A percentile compares a stretch with the other conserved stretches of the same genome.
Conservation (phyloP, 805 yeast genomes). For the Candida ponderosae region DNA sequence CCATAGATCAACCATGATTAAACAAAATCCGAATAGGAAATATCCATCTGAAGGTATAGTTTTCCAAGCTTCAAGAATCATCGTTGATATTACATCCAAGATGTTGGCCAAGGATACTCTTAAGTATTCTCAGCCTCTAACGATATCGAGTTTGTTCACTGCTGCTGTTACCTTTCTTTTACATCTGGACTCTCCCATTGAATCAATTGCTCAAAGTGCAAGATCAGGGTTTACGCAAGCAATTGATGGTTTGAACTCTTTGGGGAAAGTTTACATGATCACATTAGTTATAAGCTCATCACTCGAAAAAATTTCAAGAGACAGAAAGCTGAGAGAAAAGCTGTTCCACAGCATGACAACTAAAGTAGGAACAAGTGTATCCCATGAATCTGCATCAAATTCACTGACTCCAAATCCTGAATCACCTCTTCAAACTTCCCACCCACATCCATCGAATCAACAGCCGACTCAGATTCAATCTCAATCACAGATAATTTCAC, state of each 20-base stretch:
- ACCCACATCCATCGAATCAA: too few species aligned
- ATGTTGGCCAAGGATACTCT: constrained; percentile 42
- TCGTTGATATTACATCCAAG: constrained; percentile 54
- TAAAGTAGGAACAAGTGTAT: too few species aligned
- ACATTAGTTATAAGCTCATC: constrained; percentile 42
- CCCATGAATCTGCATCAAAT: too few species aligned
- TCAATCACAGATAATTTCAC: too few species aligned
- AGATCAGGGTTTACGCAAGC: constrained; percentile 25
- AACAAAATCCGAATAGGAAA: constrained; percentile 15
- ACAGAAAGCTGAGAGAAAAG: constrained; percentile 19
- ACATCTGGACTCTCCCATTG: constrained; percentile 41
- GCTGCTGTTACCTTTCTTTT: constrained; percentile 68
- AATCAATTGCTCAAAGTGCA: constrained; percentile 28
- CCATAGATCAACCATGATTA: constrained; percentile 60
- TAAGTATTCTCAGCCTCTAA: constrained; percentile 47
- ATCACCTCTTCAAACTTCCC: too few species aligned
- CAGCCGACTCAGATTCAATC: too few species aligned
- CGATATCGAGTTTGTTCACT: constrained; percentile 49
- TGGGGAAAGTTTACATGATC: constrained; percentile 47
- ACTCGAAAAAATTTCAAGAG: constrained; percentile 34
- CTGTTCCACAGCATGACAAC: constrained; percentile 3
- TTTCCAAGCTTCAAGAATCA: constrained; percentile 74
- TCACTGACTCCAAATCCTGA: too few species aligned
- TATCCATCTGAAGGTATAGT: constrained; percentile 49
- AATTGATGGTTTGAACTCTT: constrained; percentile 24